Evolutionary conservation across 2,329 filamentous ascomycete genomes (phyloP).

Genomic region (Metarhizium brunneum): DNA sequence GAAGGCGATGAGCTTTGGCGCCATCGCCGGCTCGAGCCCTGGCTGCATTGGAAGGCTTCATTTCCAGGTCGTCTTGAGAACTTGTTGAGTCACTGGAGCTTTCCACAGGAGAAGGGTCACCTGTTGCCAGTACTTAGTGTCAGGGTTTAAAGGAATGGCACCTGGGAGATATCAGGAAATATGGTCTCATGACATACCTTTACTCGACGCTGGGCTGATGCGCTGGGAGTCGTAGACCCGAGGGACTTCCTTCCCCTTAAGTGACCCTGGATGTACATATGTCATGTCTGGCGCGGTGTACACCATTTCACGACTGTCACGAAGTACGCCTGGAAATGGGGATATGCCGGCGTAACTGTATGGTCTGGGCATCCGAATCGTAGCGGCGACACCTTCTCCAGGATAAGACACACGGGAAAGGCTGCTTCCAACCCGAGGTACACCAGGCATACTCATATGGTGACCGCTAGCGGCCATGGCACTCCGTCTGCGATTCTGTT

Average conservation of each 20-base stretch:
- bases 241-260: slow-evolving; percentile 35
- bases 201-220: slow-evolving; percentile 28
- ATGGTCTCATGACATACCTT: slow-evolving; percentile 17
- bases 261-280: slow-evolving; percentile 16
- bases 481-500: slow-evolving; percentile 40
- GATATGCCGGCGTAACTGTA: slow-evolving; percentile 35
- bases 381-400: slow-evolving; percentile 27
- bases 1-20: slow-evolving; percentile 10
- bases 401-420: slow-evolving; percentile 39
- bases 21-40: slow-evolving; percentile 4
- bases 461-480: slow-evolving; percentile 33
- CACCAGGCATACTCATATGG: slow-evolving; percentile 27
- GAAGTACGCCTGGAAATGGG: slow-evolving; percentile 14
- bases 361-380: slow-evolving; percentile 29
- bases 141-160: not conserved
- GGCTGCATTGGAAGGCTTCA: slow-evolving; percentile 17
- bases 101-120: slow-evolving; percentile 12
- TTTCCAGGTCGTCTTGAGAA: slow-evolving; percentile 31
- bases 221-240: slow-evolving; percentile 23
- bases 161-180: slow-evolving; percentile 3
- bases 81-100: slow-evolving; percentile 29
- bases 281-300: slow-evolving; percentile 19
- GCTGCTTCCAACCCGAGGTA: slow-evolving; percentile 37
- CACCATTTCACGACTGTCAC: slow-evolving; percentile 20
- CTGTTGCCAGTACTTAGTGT: not conserved